phyloP scores from a whole-genome alignment of 1,284 basidiomycete species.

The Rhizopogon hawkerae region DNA sequence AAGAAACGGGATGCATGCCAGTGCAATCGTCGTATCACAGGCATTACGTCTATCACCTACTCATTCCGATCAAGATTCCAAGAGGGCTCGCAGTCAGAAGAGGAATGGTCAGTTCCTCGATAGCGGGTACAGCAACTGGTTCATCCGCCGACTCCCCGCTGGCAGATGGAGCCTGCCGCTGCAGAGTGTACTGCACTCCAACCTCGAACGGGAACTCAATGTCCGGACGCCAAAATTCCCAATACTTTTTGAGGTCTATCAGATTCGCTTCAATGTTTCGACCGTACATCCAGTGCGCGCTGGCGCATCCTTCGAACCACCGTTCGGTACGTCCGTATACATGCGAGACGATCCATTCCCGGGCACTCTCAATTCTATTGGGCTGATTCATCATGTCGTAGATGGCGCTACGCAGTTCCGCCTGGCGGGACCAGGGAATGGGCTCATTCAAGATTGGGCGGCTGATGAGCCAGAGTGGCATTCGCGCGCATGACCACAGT shows the following conservation, averaged over 20 bases:
- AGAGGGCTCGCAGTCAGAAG: neutral
- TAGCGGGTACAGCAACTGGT: neutral
- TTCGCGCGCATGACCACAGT: constrained; percentile 23
- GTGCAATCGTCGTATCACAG: neutral
- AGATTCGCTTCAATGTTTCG: constrained; percentile 16
- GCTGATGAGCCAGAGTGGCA: constrained; percentile 19
- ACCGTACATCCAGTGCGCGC: constrained; percentile 18
- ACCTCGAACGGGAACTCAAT: constrained; percentile 17
- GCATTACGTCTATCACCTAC: neutral
- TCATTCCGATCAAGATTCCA: constrained; percentile 1
- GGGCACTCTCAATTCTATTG: neutral
- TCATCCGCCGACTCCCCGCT: neutral
- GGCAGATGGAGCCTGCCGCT: neutral
- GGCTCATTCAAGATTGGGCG: constrained; percentile 12
- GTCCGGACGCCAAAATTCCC: constrained; percentile 16
- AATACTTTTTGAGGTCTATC: constrained; percentile 14
- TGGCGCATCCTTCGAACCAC: constrained; percentile 20
- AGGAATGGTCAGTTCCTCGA: neutral
- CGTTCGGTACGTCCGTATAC: constrained; percentile 19
- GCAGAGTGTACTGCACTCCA: constrained; percentile 8
- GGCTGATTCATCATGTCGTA: constrained; percentile 11
- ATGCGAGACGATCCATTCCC: constrained; percentile 20
- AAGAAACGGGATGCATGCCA: neutral
- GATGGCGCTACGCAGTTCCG: constrained; percentile 12
- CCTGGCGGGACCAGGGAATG: constrained; percentile 14